A percentile compares a stretch with the other conserved stretches of the same genome.
phyloP scores from a whole-genome alignment of 495 filamentous ascomycete genomes.

The Talaromyces wortmannii region DNA sequence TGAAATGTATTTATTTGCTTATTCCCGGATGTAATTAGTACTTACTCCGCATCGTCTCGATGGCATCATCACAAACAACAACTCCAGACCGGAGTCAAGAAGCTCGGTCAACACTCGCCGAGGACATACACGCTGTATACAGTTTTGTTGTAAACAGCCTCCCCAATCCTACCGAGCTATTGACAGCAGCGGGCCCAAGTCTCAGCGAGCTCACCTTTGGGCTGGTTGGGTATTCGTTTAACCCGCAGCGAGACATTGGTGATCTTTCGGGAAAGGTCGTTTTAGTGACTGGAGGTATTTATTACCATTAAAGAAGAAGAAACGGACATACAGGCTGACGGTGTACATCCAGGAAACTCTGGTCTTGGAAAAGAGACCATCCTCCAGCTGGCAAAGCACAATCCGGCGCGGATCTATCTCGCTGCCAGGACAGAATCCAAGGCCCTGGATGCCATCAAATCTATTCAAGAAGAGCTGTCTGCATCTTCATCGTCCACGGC shows the following conservation, averaged over 20 bases:
- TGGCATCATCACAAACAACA: neutral
- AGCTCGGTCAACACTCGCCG: conserved; percentile 1
- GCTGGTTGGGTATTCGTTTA: conserved; percentile 32
- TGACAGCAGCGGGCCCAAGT: conserved; percentile 29
- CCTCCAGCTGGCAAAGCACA: conserved; percentile 52
- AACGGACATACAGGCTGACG: neutral
- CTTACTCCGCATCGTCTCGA: neutral
- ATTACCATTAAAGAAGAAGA: neutral
- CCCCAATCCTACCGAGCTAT: conserved; percentile 26
- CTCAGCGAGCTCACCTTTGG: conserved; percentile 33
- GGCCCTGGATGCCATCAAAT: conserved; percentile 41
- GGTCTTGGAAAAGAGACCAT: conserved; percentile 63
- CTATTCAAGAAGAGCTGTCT: conserved; percentile 38
- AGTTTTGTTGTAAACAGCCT: conserved; percentile 16
- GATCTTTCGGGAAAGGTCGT: conserved; percentile 51
- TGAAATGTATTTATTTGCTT: too few species aligned
- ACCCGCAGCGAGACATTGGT: conserved; percentile 50
- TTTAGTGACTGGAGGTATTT: conserved; percentile 54
- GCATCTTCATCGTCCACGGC: conserved; percentile 6
- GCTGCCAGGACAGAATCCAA: conserved; percentile 49
- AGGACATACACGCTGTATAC: conserved; percentile 11
- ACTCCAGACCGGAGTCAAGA: neutral
- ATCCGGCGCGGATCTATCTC: conserved; percentile 56
- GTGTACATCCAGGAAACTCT: conserved; percentile 39
- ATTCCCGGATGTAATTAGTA: too few species aligned